These are phyloP conservation scores for Suillus variegatus DNA, from an alignment of 768 basidiomycete genomes.

Conservation along the genomic window DNA sequence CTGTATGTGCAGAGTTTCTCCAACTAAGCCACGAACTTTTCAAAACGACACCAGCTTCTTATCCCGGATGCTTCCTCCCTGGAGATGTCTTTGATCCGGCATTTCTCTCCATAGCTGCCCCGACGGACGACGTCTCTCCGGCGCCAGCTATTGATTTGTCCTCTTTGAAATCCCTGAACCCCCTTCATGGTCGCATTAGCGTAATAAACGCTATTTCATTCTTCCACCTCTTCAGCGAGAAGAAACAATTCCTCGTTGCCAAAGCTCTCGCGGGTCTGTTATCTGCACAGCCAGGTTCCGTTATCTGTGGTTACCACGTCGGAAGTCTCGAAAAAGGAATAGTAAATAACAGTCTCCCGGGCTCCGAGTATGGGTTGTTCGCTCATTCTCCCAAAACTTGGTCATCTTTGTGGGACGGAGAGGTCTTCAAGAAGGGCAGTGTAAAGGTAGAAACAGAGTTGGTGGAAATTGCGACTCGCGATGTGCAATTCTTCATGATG, in stretches of 20 bases:
- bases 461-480: too few species aligned
- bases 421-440: too few species aligned
- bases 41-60: background rate
- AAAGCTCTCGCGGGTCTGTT: background rate
- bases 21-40: background rate
- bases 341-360: too few species aligned
- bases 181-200: background rate
- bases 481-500: too few species aligned
- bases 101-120: background rate
- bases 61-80: background rate
- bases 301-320: background rate
- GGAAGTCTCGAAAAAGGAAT: conserved; percentile 5
- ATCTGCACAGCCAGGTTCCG: background rate
- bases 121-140: background rate
- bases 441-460: too few species aligned
- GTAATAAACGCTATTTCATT: background rate
- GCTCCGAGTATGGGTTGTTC: too few species aligned
- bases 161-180: background rate
- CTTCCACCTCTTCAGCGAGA: background rate
- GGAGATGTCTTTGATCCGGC: background rate
- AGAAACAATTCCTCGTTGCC: background rate
- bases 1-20: background rate
- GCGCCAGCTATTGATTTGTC: background rate
- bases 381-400: too few species aligned
- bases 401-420: too few species aligned